These are phyloP conservation scores for Phycomyces nitens DNA, from an alignment of 192 early-diverging fungal genomes.

Conservation along the genomic window DNA sequence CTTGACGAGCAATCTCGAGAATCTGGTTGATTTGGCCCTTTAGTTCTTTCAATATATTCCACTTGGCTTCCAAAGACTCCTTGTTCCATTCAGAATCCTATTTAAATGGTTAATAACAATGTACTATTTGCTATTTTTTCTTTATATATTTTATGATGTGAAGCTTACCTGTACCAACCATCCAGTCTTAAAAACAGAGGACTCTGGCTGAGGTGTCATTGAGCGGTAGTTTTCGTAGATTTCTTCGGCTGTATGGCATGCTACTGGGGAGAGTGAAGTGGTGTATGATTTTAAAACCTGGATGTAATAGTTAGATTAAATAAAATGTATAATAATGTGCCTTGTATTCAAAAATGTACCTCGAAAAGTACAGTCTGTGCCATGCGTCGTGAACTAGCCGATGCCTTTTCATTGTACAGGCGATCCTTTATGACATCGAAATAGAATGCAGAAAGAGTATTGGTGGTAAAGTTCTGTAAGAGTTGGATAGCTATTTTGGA, in stretches of 20 bases:
- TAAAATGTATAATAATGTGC: not conserved
- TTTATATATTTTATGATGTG: not conserved
- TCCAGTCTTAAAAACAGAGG: conserved; percentile 55
- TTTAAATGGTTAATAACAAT: conserved; percentile 26
- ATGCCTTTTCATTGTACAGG: conserved; percentile 56
- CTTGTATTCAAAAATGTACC: no score
- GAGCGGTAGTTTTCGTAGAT: conserved; percentile 61
- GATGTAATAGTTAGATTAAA: not conserved
- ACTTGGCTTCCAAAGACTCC: conserved; percentile 37
- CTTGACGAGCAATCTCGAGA: conserved; percentile 49
- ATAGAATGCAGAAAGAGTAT: conserved; percentile 69
- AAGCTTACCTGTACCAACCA: conserved; percentile 51
- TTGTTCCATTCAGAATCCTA: conserved; percentile 44
- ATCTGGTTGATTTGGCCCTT: conserved; percentile 48
- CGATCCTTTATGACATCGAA: conserved; percentile 80
- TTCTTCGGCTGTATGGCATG: conserved; percentile 68
- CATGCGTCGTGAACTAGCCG: conserved; percentile 46
- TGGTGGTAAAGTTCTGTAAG: conserved; percentile 65
- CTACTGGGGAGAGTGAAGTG: conserved; percentile 59
- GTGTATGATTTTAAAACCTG: conserved; percentile 62
- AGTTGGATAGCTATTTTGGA: conserved; percentile 50
- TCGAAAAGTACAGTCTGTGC: conserved; percentile 65
- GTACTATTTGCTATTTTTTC: not conserved
- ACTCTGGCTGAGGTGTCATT: conserved; percentile 35
- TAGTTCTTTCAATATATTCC: conserved; percentile 38